Evolutionary conservation across 306 rosid genomes (phyloP).

Genomic region (Alnus glutinosa): DNA sequence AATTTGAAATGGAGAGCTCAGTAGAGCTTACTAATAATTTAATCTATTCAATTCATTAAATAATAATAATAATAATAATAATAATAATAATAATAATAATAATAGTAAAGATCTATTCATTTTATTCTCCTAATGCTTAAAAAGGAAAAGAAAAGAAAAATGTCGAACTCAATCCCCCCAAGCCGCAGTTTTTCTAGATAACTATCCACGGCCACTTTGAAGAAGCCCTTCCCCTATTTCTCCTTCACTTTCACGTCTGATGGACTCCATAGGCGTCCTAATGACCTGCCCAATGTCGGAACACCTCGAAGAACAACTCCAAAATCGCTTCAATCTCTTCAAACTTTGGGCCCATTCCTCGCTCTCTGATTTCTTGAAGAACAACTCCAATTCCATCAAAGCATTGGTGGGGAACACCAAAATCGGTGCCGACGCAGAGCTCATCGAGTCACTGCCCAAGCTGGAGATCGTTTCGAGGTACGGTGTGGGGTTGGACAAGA

Average conservation of each 20-base stretch:
- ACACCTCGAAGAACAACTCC: conserved; percentile 48
- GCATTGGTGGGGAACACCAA: conserved; percentile 45
- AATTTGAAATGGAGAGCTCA: no score
- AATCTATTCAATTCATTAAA: no score
- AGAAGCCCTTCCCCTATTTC: background rate
- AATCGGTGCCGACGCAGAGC: conserved; percentile 47
- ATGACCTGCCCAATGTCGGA: conserved; percentile 43
- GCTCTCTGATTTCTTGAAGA: conserved; percentile 18
- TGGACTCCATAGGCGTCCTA: conserved; percentile 49
- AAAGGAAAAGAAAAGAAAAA: no score
- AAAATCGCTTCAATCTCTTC: conserved; percentile 55
- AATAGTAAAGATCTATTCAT: no score
- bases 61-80: no score
- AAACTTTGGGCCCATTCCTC: conserved; percentile 51
- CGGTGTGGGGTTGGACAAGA: conserved; percentile 70
- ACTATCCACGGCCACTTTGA: no score
- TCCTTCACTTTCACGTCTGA: conserved; percentile 6
- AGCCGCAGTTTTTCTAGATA: no score
- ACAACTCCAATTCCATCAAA: conserved; percentile 36
- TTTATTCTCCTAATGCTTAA: no score
- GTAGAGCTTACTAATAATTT: no score
- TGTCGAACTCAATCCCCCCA: no score
- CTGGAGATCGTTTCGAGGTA: conserved; percentile 56
- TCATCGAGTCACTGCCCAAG: conserved; percentile 51
- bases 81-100: no score